Conservation (phyloP, 2,329 filamentous ascomycete genomes). For the Drechslera avenae region DNA sequence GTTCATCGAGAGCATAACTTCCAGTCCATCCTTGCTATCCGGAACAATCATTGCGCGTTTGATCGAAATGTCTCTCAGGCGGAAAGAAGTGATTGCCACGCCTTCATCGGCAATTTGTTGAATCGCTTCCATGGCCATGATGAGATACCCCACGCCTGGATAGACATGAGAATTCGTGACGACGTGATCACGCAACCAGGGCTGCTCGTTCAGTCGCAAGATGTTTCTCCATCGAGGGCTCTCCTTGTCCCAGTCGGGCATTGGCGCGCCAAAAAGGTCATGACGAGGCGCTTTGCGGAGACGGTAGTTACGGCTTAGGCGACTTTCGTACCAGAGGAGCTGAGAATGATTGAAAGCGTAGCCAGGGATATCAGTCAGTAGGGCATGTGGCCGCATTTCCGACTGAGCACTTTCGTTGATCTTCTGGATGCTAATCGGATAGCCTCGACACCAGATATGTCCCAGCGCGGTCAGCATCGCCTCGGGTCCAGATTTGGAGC, state of each 20-base stretch:
- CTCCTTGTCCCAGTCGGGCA: slow-evolving; percentile 1
- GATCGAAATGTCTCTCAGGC: background rate
- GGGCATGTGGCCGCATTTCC: slow-evolving; percentile 14
- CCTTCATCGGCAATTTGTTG: slow-evolving; percentile 8
- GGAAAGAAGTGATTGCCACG: background rate
- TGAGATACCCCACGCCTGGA: slow-evolving; percentile 5
- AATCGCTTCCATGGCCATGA: slow-evolving; percentile 9
- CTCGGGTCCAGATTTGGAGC: background rate
- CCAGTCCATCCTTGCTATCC: background rate
- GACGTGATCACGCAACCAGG: slow-evolving; percentile 16
- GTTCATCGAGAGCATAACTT: background rate
- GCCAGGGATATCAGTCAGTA: slow-evolving; percentile 24
- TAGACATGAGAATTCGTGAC: slow-evolving; percentile 23
- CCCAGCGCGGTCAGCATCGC: background rate
- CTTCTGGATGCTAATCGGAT: background rate
- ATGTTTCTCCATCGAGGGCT: slow-evolving; percentile 5
- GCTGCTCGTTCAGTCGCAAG: slow-evolving; percentile 18
- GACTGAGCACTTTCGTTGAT: background rate
- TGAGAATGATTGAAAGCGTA: slow-evolving; percentile 34
- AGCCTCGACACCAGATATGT: background rate
- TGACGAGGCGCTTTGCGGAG: slow-evolving; percentile 8
- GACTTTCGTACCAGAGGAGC: slow-evolving; percentile 28
- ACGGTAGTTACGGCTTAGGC: slow-evolving; percentile 6
- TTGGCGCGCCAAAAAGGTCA: slow-evolving; percentile 15
- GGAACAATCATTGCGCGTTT: slow-evolving; percentile 3